Base-by-base conservation (phyloP, 2,329 filamentous ascomycete genomes). In the Paraconiothyrium brasiliense region DNA sequence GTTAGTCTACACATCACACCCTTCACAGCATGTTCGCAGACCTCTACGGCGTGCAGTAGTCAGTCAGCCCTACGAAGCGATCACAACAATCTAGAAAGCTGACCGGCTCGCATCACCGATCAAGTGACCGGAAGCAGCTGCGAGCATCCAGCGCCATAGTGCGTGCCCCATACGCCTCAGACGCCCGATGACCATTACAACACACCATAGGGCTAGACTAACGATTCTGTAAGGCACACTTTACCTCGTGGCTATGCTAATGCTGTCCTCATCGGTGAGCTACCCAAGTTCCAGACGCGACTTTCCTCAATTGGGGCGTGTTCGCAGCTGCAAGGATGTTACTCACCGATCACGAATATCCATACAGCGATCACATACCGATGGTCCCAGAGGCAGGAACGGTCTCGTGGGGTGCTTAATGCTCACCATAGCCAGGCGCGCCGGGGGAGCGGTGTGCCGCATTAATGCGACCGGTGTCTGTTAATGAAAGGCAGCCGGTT, bases 221-320 rank as follows among this genome's bases (percentile, higher is more conserved):
- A 22, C 2, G n/a, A 27, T 22, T 37, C 20, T 32, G 37, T 57
- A 60, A 51, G 37, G 50, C 59, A 54, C 61, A 32, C 50, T 50
- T 27, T 41, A 20, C 62, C 63, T 64, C 65, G 62, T 64, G 58
- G 63, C 61, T 41, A 63, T 13, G 11, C 35, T 65, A 60, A 68
- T 68, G 63, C 61, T 41, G 62, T 13, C 7, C 35, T 65, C 63
- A 69, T 69, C 65, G 67, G 67, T 69, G 63, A 61, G 60, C 46
- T 46, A 7, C 27, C 49, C 34, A 57, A 35, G 6, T 34, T 22
- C 34, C 16, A 41, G 22, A 37, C 7, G 7, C 9, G 30, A 3
- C 44, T 27, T n/a, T 55, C 34, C 54, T 58, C 39, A n/a, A 44
- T 34, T 52, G 27, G 48, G 16, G 27, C 27, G 10, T 24, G 27